phyloP scores from a whole-genome alignment of 2,329 filamentous ascomycete species.

The Botryotinia globosa region DNA sequence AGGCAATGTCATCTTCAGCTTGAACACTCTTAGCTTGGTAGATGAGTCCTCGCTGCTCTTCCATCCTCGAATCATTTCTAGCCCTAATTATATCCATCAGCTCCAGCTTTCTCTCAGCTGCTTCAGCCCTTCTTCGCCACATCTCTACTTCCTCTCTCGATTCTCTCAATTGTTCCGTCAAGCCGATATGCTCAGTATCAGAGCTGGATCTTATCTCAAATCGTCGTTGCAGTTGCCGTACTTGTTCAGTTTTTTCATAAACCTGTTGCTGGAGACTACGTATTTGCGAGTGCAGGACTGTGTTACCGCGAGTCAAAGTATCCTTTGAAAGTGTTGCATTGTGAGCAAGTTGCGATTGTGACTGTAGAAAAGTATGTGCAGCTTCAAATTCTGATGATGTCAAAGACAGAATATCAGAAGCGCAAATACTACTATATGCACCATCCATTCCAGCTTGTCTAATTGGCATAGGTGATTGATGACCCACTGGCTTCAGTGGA shows the following conservation, averaged over 20 bases:
- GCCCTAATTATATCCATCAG: constrained; percentile 34
- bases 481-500: constrained; percentile 1
- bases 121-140: constrained; percentile 56
- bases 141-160: constrained; percentile 44
- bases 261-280: constrained; percentile 49
- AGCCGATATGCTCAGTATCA: constrained; percentile 39
- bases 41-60: neutral
- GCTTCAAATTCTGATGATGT: constrained; percentile 12
- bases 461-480: neutral
- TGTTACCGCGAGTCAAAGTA: constrained; percentile 31
- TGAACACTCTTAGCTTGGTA: neutral
- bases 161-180: constrained; percentile 49
- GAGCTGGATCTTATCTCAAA: constrained; percentile 46
- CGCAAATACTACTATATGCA: constrained; percentile 15
- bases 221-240: constrained; percentile 45
- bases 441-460: constrained; percentile 14
- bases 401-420: neutral
- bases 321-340: neutral
- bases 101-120: constrained; percentile 52
- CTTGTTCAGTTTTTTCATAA: constrained; percentile 47
- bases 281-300: constrained; percentile 48
- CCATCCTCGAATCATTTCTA: constrained; percentile 5
- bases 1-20: neutral
- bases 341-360: constrained; percentile 6
- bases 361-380: constrained; percentile 3